Conservation (phyloP, 176 grass and related monocot species). For the Aegilops sharonensis region DNA sequence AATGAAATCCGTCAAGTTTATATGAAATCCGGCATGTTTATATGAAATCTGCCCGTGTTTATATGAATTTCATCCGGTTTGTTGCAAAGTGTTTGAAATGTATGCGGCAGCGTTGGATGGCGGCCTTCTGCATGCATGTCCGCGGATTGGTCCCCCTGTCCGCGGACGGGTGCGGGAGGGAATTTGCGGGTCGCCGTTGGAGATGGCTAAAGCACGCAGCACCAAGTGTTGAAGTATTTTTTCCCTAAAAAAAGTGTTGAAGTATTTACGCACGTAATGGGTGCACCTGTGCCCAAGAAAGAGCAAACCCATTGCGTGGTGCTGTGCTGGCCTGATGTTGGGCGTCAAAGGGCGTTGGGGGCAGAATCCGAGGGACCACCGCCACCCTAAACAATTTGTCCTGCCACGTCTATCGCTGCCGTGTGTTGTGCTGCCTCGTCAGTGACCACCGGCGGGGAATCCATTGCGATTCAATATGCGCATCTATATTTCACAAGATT, state of each 20-base stretch:
- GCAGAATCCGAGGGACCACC: constrained; percentile 16
- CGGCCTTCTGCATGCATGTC: too few relatives aligned
- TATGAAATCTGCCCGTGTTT: too few relatives aligned
- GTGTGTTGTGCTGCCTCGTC: neutral
- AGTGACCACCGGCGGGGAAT: constrained; percentile 46
- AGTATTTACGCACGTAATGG: neutral
- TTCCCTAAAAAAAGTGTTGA: too few relatives aligned
- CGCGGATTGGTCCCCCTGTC: too few relatives aligned
- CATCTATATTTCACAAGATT: constrained; percentile 6
- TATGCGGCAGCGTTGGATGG: too few relatives aligned
- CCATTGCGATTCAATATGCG: constrained; percentile 10
- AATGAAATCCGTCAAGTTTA: too few relatives aligned
- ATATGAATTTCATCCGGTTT: too few relatives aligned
- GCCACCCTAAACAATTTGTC: constrained; percentile 6
- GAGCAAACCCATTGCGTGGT: neutral
- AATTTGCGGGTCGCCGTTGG: too few relatives aligned
- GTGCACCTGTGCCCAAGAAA: neutral
- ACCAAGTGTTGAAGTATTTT: neutral
- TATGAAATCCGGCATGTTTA: too few relatives aligned
- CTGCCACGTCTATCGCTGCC: neutral
- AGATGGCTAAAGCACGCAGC: neutral
- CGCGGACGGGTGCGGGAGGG: too few relatives aligned
- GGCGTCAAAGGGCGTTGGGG: neutral
- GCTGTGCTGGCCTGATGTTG: neutral
- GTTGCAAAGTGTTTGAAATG: too few relatives aligned